phyloP scores from a whole-genome alignment of 2,329 filamentous ascomycete genomes.

The Spiromastix sp. region DNA sequence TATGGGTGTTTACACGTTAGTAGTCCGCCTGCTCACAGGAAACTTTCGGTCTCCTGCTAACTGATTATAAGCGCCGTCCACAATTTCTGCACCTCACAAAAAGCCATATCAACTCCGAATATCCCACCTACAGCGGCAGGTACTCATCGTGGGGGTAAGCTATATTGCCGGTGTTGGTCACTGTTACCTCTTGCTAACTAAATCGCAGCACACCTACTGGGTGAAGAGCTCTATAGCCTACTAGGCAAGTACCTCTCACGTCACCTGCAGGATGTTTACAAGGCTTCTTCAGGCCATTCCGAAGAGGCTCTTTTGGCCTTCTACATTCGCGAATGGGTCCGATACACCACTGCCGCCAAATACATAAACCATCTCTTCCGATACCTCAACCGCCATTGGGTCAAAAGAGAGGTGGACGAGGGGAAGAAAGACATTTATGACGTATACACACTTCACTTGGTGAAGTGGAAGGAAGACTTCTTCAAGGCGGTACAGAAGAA shows the following conservation, averaged over 20 bases:
- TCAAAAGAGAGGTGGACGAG: constrained; percentile 97
- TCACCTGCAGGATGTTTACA: constrained; percentile 63
- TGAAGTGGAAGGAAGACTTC: constrained; percentile 88
- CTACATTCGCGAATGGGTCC: constrained; percentile 94
- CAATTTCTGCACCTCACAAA: constrained; percentile 98
- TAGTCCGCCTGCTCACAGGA: constrained; percentile 12
- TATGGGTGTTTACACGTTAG: constrained; percentile 90
- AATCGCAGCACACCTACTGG: constrained; percentile 72
- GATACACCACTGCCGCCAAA: constrained; percentile 90
- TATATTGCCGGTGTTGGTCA: too few relatives aligned
- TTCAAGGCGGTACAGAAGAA: constrained; percentile 74
- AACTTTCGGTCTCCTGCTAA: neutral
- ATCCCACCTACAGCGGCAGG: constrained; percentile 34
- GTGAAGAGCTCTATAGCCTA: constrained; percentile 91
- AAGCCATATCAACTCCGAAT: constrained; percentile 56
- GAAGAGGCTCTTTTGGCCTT: constrained; percentile 85
- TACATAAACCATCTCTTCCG: constrained; percentile 96
- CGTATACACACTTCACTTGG: constrained; percentile 91
- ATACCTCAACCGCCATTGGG: constrained; percentile 97
- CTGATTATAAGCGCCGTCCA: constrained; percentile 61
- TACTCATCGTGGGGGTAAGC: constrained; percentile 61
- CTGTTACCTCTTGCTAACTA: constrained; percentile 6
- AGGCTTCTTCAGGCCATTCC: constrained; percentile 64
- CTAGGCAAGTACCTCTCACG: constrained; percentile 72
- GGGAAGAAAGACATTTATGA: constrained; percentile 98